Evolutionary conservation across 495 filamentous ascomycete species (phyloP).

Genomic region (Xylaria palmicola): DNA sequence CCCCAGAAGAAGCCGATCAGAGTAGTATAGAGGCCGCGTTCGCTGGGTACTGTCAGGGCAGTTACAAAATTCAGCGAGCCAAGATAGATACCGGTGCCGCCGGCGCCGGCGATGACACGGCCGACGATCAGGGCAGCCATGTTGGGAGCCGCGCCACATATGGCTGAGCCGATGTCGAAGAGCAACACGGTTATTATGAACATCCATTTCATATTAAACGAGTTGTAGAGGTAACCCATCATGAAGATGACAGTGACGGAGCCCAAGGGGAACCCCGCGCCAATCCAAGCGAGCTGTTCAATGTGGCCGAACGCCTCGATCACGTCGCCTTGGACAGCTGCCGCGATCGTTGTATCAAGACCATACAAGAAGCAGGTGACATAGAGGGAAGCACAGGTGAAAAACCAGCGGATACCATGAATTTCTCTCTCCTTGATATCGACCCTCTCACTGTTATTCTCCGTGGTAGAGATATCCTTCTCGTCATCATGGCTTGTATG

Average conservation of each 20-base stretch:
- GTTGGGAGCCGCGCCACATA: constrained; percentile 54
- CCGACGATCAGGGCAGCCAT: constrained; percentile 55
- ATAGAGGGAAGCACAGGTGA: constrained; percentile 48
- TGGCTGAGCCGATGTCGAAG: constrained; percentile 52
- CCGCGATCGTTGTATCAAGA: constrained; percentile 63
- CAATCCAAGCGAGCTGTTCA: constrained; percentile 58
- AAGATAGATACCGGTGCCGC: constrained; percentile 52
- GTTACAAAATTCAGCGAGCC: constrained; percentile 48
- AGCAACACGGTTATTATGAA: constrained; percentile 47
- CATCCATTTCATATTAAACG: constrained; percentile 54
- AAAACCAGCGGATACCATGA: constrained; percentile 36
- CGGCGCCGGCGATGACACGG: constrained; percentile 38
- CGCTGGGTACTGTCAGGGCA: constrained; percentile 39
- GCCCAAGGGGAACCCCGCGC: constrained; percentile 53
- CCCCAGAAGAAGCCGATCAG: constrained; percentile 49
- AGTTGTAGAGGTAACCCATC: constrained; percentile 32
- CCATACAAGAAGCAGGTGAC: constrained; percentile 53
- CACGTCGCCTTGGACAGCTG: constrained; percentile 56
- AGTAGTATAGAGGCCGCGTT: constrained; percentile 51
- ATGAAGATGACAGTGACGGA: constrained; percentile 48
- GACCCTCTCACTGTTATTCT: neutral
- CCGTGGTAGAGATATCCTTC: neutral
- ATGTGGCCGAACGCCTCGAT: constrained; percentile 49
- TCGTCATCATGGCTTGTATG: neutral
- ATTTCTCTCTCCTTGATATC: constrained; percentile 4